These are phyloP conservation scores for Pichia deserticola DNA, from an alignment of 805 yeast genomes.

Conservation along the genomic window DNA sequence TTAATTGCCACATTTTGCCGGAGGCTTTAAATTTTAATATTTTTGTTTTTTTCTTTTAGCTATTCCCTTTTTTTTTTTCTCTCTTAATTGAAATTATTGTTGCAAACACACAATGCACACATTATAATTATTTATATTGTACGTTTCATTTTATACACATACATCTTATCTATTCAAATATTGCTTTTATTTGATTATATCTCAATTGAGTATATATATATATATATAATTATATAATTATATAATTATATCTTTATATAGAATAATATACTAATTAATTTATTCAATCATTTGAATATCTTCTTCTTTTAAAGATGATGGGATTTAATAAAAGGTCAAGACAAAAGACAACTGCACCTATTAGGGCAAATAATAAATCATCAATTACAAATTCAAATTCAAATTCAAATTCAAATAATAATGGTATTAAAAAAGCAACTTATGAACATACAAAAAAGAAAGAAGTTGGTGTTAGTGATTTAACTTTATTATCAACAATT, in stretches of 20 bases:
- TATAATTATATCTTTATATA: no score
- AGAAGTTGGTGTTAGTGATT: constrained; percentile 97
- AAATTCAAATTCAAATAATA: constrained; percentile 44
- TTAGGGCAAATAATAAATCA: constrained; percentile 21
- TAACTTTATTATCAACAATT: constrained; percentile 81
- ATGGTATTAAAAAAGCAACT: constrained; percentile 73
- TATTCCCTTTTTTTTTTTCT: background rate
- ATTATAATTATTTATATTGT: no score
- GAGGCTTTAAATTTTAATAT: background rate
- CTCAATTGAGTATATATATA: no score
- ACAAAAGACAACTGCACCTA: constrained; percentile 35
- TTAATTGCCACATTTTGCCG: constrained; percentile 2
- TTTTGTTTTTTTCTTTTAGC: background rate
- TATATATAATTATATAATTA: no score
- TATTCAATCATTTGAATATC: no score
- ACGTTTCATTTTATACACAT: no score
- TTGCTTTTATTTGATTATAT: no score
- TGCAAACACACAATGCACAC: no score
- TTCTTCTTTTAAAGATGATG: constrained; percentile 5
- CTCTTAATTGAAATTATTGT: background rate
- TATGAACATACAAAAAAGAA: constrained; percentile 83
- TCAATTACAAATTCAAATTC: constrained; percentile 47
- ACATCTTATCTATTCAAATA: no score
- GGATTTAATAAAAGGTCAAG: constrained; percentile 42
- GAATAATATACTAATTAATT: no score